Percentiles rank a stretch among this genome's conserved stretches.
phyloP scores from a whole-genome alignment of 129 eudicot species.

The Flaveria robusta region DNA sequence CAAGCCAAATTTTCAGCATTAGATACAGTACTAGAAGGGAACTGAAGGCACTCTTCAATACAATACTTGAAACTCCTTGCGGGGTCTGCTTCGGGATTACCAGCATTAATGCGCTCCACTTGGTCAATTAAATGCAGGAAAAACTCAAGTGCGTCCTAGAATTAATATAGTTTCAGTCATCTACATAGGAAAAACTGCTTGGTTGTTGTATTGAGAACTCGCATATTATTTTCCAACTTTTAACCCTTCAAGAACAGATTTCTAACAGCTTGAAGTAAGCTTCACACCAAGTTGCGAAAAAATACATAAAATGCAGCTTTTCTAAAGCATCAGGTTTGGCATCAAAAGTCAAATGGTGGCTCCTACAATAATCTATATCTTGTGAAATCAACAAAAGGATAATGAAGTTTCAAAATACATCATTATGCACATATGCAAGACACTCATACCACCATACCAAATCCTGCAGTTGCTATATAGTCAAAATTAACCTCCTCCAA shows the following conservation, averaged over 20 bases:
- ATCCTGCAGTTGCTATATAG: background rate
- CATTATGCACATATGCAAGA: constrained; percentile 15
- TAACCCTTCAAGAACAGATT: constrained; percentile 1
- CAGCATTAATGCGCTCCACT: constrained; percentile 70
- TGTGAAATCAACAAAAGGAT: constrained; percentile 12
- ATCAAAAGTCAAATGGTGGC: constrained; percentile 5
- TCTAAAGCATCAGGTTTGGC: background rate
- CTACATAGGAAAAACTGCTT: background rate
- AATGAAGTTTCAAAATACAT: background rate
- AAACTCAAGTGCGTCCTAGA: constrained; percentile 94
- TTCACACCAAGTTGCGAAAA: background rate
- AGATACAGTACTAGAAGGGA: too few species aligned
- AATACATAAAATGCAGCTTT: background rate
- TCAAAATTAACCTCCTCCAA: constrained; percentile 2
- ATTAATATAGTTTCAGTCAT: constrained; percentile 25
- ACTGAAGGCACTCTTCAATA: constrained; percentile 86
- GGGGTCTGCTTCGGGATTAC: constrained; percentile 69
- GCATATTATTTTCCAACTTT: background rate
- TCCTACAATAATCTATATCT: background rate
- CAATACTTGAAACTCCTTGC: constrained; percentile 92
- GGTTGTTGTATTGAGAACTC: background rate
- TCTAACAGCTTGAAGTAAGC: background rate
- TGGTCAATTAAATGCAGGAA: constrained; percentile 89
- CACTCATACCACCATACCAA: constrained; percentile 16
- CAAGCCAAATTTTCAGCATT: too few species aligned